These are phyloP conservation scores for Lipomyces mesembrius DNA, from an alignment of 805 yeast species.

Conservation along the genomic window DNA sequence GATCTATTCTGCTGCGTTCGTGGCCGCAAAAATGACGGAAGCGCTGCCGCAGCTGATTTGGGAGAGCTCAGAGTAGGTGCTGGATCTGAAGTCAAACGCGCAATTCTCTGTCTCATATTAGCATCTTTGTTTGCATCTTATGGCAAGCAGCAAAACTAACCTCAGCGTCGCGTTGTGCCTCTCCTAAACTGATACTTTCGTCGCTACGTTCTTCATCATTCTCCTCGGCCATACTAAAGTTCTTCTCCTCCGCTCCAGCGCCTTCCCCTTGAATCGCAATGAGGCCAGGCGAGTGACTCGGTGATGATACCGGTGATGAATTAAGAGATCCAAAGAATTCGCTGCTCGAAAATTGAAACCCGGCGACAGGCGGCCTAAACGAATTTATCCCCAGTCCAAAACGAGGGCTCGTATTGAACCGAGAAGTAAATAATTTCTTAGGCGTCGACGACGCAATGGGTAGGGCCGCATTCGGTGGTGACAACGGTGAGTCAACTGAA, in stretches of 20 bases:
- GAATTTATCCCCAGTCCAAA: constrained; percentile 8
- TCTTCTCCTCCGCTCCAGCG: neutral
- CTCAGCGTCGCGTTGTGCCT: neutral
- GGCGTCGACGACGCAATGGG: constrained; percentile 1
- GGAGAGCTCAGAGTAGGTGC: neutral
- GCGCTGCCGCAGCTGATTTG: neutral
- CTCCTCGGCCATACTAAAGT: neutral
- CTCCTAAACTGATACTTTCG: neutral
- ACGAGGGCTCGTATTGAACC: constrained; percentile 3
- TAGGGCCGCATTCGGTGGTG: neutral
- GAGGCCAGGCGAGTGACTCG: neutral
- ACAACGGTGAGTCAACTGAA: neutral
- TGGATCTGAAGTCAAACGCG: neutral
- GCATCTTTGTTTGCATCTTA: neutral
- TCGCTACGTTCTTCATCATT: neutral
- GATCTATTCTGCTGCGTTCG: neutral
- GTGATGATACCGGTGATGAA: neutral
- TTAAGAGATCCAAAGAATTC: neutral
- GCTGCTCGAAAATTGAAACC: neutral
- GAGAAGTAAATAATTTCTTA: neutral
- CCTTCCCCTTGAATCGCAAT: neutral
- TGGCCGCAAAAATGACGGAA: constrained; percentile 6
- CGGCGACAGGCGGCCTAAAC: neutral
- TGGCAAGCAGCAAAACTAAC: neutral
- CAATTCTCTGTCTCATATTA: neutral